Percentiles rank a stretch among this genome's conserved stretches.
Evolutionary conservation across 1,139 yeast genomes (phyloP).

Genomic region (Yamadazyma epiphylla): DNA sequence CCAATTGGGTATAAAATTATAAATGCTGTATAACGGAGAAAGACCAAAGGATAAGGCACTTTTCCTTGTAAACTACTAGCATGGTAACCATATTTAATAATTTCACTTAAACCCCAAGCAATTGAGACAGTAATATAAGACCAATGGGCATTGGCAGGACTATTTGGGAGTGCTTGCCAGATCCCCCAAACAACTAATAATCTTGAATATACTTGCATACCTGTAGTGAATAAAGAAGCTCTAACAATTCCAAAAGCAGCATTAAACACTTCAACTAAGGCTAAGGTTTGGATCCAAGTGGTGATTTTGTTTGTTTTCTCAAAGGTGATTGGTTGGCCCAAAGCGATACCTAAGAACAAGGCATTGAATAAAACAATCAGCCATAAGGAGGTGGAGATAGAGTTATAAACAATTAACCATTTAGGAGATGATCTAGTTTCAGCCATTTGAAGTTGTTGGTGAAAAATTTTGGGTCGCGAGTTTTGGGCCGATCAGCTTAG

Average conservation of each 20-base stretch:
- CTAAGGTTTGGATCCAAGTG: constrained; percentile 75
- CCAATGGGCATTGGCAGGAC: constrained; percentile 60
- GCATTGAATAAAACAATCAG: constrained; percentile 41
- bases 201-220: constrained; percentile 83
- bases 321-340: constrained; percentile 61
- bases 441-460: not conserved
- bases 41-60: constrained; percentile 61
- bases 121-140: constrained; percentile 61
- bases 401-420: constrained; percentile 44
- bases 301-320: constrained; percentile 57
- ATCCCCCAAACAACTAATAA: constrained; percentile 81
- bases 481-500: not conserved
- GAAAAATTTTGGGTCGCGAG: constrained; percentile 1
- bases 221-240: constrained; percentile 80
- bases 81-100: constrained; percentile 82
- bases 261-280: constrained; percentile 77
- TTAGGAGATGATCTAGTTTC: constrained; percentile 7
- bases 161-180: constrained; percentile 65
- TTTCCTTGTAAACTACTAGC: constrained; percentile 59
- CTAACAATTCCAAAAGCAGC: constrained; percentile 75
- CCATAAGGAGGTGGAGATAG: constrained; percentile 45
- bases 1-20: constrained; percentile 86
- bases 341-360: constrained; percentile 26
- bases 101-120: constrained; percentile 92
- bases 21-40: constrained; percentile 82